phyloP scores from a whole-genome alignment of 352 stramenopile species.

The Phytophthora foliorum region DNA sequence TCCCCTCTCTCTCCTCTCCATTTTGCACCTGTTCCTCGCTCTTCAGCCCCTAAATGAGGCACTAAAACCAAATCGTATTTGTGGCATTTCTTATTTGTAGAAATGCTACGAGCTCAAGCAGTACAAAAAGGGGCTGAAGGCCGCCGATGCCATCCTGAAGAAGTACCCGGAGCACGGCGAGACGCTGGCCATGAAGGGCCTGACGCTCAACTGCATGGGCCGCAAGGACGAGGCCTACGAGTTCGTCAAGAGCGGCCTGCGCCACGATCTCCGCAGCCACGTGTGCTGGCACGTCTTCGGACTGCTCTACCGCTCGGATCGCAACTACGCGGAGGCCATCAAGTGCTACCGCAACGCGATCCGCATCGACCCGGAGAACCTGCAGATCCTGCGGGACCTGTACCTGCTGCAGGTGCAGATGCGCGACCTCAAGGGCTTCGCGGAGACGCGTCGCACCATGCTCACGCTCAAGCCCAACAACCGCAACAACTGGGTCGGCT shows the following conservation, averaged over 20 bases:
- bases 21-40: not conserved
- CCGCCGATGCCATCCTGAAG: conserved; percentile 95
- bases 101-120: conserved; percentile 99
- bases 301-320: conserved; percentile 96
- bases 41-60: too few species aligned
- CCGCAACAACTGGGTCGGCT: conserved; percentile 97
- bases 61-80: too few species aligned
- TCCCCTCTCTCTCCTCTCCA: not conserved
- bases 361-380: conserved; percentile 96
- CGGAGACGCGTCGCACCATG: conserved; percentile 94
- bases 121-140: conserved; percentile 99
- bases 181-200: conserved; percentile 98
- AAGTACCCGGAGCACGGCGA: conserved; percentile 98
- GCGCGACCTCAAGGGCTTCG: conserved; percentile 93
- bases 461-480: conserved; percentile 96
- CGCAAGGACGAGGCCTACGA: conserved; percentile 97
- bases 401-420: conserved; percentile 96
- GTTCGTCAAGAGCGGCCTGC: conserved; percentile 95
- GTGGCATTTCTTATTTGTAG: conserved; percentile 45
- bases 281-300: conserved; percentile 99
- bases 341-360: conserved; percentile 99
- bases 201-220: conserved; percentile 96
- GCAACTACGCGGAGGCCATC: conserved; percentile 98
- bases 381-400: conserved; percentile 98
- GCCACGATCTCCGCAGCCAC: conserved; percentile 94